A percentile compares a stretch with the other conserved stretches of the same genome.
These are phyloP conservation scores for Eimeria falciformis DNA, from an alignment of 169 alveolate species.

Conservation along the genomic window DNA sequence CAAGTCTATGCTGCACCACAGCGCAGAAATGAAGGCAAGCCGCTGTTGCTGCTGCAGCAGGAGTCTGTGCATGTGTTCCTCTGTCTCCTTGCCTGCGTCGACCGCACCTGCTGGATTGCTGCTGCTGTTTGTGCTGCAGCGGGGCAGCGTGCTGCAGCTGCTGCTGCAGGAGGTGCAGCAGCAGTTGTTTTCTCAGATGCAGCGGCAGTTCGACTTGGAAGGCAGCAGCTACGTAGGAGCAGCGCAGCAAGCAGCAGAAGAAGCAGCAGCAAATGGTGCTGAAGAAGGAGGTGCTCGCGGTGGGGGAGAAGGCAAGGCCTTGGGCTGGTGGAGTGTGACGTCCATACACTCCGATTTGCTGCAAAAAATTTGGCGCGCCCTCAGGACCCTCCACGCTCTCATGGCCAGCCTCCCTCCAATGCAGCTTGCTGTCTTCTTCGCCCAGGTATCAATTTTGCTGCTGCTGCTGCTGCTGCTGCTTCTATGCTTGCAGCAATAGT, in stretches of 20 bases:
- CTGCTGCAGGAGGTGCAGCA: slow-evolving; percentile 47
- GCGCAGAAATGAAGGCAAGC: slow-evolving; percentile 7
- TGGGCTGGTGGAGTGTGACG: slow-evolving; percentile 65
- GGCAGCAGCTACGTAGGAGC: slow-evolving; percentile 42
- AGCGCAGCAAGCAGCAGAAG: slow-evolving; percentile 23
- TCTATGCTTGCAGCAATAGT: not conserved
- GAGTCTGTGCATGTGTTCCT: not conserved
- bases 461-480: slow-evolving; percentile 25
- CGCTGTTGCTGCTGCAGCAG: slow-evolving; percentile 6
- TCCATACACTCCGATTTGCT: slow-evolving; percentile 49
- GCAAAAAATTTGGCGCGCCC: slow-evolving; percentile 55
- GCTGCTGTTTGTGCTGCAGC: not conserved
- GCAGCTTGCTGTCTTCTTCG: not conserved
- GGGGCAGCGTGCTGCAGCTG: slow-evolving; percentile 54
- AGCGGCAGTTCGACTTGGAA: slow-evolving; percentile 23
- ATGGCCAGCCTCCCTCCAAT: slow-evolving; percentile 52
- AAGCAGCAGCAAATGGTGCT: not conserved
- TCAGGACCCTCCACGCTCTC: slow-evolving; percentile 58
- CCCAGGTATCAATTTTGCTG: not conserved
- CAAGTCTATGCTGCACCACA: slow-evolving; percentile 40
- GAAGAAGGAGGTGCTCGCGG: not conserved
- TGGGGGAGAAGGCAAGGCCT: slow-evolving; percentile 1
- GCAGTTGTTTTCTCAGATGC: slow-evolving; percentile 59
- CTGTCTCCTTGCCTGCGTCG: not conserved
- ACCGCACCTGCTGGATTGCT: not conserved